Base-by-base conservation (phyloP, 176 grass and related monocot species). In the Juncus effusus region DNA sequence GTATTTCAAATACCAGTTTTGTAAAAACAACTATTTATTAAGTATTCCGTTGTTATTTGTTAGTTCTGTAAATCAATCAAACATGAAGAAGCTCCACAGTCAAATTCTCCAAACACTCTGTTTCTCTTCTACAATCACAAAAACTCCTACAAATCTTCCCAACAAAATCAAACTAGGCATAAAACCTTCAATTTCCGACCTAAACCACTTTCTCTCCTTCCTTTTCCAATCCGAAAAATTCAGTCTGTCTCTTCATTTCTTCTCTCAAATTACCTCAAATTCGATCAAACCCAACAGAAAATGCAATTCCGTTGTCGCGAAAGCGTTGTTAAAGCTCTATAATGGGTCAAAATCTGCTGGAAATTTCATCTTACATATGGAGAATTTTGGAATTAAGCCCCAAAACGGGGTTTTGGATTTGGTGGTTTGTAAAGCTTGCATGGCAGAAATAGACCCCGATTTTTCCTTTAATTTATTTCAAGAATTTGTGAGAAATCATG, bases 401-500 rank as follows among this genome's bases (percentile, higher is more conserved):
- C 16, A 37, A 2, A 61, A 14, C 41, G 78, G 75, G 56, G 78
- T 90, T 40, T 84, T 81, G 74, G 72, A 82, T 49, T 63, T 83
- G 11, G 71, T 95, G 64, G 76, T 95, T 67, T 65, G 56, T 15
- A 44, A 74, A 53, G 72, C 82, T 70, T 90, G 78, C 51, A 51
- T 64, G 51, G 19, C 10, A 13, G 71, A 56, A 15, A 19, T 36
- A 38, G 79, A 90, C 38, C 72, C 76, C 6, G 28, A 36, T 60
- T 64, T 51, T 73, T 80, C 78, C 8, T 79, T 95, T 42, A 61
- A 78, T 16, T 15, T 87, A 10, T 57, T 90, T 36, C 68, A 64
- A 16, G 45, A 83, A n/a, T 72, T 73, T 51, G 45, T 84, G 1
- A 67, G 74, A 10, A 67, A 78, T 16, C 55, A 63, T 38, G 76